phyloP scores from a whole-genome alignment of 2,329 filamentous ascomycete genomes.

The Sporothrix euskadiensis region DNA sequence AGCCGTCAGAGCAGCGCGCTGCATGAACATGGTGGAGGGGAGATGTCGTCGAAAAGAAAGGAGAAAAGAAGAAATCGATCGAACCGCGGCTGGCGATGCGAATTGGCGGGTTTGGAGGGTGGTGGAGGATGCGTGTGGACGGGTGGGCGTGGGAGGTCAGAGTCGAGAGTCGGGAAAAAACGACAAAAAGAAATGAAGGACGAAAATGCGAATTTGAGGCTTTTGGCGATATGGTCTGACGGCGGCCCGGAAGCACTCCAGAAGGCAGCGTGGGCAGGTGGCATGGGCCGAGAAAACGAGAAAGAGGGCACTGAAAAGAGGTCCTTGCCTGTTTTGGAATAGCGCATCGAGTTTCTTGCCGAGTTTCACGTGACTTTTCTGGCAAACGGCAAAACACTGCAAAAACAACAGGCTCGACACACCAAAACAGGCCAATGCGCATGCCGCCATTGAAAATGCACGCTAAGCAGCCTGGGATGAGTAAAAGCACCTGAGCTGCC shows the following conservation, averaged over 20 bases:
- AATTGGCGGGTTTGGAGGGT: conserved; percentile 29
- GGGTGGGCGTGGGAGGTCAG: conserved; percentile 1
- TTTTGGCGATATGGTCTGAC: conserved; percentile 35
- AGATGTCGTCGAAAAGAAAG: neutral
- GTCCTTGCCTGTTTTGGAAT: conserved; percentile 30
- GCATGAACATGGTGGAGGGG: conserved; percentile 57
- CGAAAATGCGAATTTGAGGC: conserved; percentile 28
- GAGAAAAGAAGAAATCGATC: neutral
- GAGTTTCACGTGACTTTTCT: conserved; percentile 21
- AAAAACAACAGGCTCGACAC: neutral
- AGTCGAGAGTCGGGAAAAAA: too few relatives aligned
- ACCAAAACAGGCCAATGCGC: conserved; percentile 25
- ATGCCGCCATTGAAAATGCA: conserved; percentile 23
- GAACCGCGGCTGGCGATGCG: conserved; percentile 36
- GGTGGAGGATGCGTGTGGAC: conserved; percentile 18
- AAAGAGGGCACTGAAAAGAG: conserved; percentile 25
- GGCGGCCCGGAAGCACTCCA: conserved; percentile 24
- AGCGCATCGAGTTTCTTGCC: neutral
- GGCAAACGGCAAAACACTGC: neutral
- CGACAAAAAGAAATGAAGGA: conserved; percentile 9
- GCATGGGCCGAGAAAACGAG: conserved; percentile 32
- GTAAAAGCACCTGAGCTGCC: neutral
- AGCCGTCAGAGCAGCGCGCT: conserved; percentile 62
- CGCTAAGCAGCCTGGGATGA: conserved; percentile 16
- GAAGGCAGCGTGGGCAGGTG: neutral